Percentiles rank a stretch among this genome's conserved stretches.
These are phyloP conservation scores for Umbelopsis vinacea DNA, from an alignment of 192 early-diverging fungal species.

Conservation along the genomic window DNA sequence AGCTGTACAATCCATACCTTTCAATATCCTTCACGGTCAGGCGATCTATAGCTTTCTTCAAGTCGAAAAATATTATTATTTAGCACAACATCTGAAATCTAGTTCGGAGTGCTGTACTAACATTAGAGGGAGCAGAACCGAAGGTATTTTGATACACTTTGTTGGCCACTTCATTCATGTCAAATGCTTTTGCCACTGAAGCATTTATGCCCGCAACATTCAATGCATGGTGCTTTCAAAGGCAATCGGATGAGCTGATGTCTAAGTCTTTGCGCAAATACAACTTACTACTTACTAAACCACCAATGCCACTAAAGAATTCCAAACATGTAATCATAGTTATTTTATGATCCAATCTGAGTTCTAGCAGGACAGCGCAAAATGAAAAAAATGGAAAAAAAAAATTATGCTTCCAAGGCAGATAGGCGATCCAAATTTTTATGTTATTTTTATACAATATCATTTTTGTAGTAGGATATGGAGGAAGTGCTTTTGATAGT, in stretches of 20 bases:
- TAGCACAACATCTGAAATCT: background rate
- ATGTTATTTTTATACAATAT: too few relatives aligned
- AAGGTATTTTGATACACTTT: conserved; percentile 40
- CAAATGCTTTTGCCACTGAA: conserved; percentile 82
- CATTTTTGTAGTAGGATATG: too few relatives aligned
- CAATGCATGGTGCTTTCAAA: conserved; percentile 73
- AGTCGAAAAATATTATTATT: background rate
- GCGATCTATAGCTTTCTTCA: conserved; percentile 37
- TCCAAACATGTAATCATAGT: conserved; percentile 42
- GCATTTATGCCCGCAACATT: conserved; percentile 59
- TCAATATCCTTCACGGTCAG: conserved; percentile 31
- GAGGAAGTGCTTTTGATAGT: too few relatives aligned
- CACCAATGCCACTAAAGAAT: conserved; percentile 67
- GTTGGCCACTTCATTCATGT: conserved; percentile 92
- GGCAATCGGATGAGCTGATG: background rate
- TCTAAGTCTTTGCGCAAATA: background rate
- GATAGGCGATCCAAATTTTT: too few relatives aligned
- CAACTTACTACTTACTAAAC: conserved; percentile 48
- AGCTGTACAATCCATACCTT: background rate
- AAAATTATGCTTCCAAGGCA: background rate
- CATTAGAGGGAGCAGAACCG: conserved; percentile 25
- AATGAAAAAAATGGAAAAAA: background rate
- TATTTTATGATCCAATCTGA: background rate
- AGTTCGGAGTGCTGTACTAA: background rate
- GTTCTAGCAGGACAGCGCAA: background rate